phyloP scores from a whole-genome alignment of 805 yeast genomes.

The Monosporozyma solicola region DNA sequence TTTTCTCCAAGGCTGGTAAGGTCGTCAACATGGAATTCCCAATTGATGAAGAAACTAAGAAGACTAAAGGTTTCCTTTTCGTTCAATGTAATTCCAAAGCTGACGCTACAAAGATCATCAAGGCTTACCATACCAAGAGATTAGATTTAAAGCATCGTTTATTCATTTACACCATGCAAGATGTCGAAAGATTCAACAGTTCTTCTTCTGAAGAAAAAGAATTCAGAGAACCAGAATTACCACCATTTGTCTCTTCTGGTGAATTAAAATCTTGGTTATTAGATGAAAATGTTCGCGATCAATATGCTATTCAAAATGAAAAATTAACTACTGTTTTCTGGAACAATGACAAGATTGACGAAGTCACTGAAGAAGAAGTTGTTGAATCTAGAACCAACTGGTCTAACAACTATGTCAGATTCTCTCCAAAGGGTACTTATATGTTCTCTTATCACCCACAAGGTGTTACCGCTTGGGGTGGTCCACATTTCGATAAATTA shows the following conservation, averaged over 20 bases:
- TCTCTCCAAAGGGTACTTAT: conserved; percentile 90
- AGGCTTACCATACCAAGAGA: conserved; percentile 76
- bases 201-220: conserved; percentile 40
- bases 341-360: conserved; percentile 59
- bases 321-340: conserved; percentile 80
- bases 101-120: conserved; percentile 70
- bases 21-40: conserved; percentile 79
- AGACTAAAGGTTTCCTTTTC: conserved; percentile 78
- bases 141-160: conserved; percentile 90
- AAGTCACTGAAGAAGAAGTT: conserved; percentile 52
- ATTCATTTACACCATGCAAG: conserved; percentile 71
- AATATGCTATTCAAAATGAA: conserved; percentile 67
- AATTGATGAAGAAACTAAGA: conserved; percentile 52
- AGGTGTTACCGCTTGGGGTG: conserved; percentile 97
- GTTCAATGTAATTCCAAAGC: conserved; percentile 65
- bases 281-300: conserved; percentile 85
- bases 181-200: conserved; percentile 68
- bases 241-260: conserved; percentile 67
- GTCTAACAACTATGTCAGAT: conserved; percentile 81
- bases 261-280: conserved; percentile 86
- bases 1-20: conserved; percentile 69
- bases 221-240: conserved; percentile 62
- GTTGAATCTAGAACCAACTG: conserved; percentile 74
- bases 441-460: conserved; percentile 83
- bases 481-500: conserved; percentile 62